Conservation (phyloP, 1,284 basidiomycete genomes). For the Agroathelia rolfsii region DNA sequence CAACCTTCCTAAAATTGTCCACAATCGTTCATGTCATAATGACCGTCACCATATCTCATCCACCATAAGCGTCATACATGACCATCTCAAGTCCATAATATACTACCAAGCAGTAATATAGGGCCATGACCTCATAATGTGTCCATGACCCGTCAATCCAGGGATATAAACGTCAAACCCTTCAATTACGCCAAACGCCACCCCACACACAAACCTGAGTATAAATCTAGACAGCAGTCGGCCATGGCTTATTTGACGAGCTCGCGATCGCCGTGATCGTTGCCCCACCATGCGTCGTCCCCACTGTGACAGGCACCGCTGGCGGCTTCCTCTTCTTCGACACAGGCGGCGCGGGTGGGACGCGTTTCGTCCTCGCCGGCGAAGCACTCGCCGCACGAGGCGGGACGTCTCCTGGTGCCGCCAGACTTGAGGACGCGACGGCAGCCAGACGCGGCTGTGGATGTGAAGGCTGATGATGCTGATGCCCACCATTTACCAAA, state of each 20-base stretch:
- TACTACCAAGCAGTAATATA: too few species aligned
- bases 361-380: slow-evolving; percentile 18
- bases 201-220: too few species aligned
- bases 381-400: slow-evolving; percentile 10
- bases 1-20: too few species aligned
- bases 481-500: slow-evolving; percentile 5
- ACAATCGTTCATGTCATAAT: too few species aligned
- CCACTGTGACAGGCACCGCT: slow-evolving; percentile 43
- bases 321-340: slow-evolving; percentile 53
- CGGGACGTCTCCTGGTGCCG: slow-evolving; percentile 10
- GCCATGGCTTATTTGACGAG: slow-evolving; percentile 11
- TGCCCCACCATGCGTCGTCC: slow-evolving; percentile 31
- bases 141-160: too few species aligned
- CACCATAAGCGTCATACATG: too few species aligned
- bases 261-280: slow-evolving; percentile 42
- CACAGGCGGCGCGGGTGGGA: slow-evolving; percentile 48
- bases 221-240: neutral
- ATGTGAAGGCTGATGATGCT: slow-evolving; percentile 1
- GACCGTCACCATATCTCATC: too few species aligned
- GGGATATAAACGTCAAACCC: too few species aligned
- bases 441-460: slow-evolving; percentile 4
- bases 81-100: too few species aligned
- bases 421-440: slow-evolving; percentile 5
- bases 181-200: too few species aligned
- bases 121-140: too few species aligned